These are phyloP conservation scores for Claviceps cyperi DNA, from an alignment of 2,329 filamentous ascomycete genomes.

Conservation along the genomic window DNA sequence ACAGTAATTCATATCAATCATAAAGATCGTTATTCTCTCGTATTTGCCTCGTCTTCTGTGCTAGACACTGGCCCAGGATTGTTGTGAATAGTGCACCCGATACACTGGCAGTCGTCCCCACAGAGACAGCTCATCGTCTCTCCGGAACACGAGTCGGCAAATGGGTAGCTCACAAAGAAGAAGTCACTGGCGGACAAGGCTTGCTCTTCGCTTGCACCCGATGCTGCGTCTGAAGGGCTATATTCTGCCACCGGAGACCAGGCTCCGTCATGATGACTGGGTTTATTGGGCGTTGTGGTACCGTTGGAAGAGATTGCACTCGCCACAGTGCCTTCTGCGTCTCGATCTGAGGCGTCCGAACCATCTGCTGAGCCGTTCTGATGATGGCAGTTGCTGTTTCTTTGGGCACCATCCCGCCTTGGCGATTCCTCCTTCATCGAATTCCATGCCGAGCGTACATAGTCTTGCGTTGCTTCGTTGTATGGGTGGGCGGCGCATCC, in stretches of 20 bases:
- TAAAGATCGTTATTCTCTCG: background rate
- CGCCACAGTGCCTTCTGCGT: constrained; percentile 8
- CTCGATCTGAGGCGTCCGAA: constrained; percentile 12
- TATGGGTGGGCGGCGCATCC: constrained; percentile 55
- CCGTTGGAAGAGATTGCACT: constrained; percentile 10
- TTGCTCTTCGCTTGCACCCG: constrained; percentile 33
- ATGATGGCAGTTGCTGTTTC: background rate
- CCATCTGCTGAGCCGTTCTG: constrained; percentile 11
- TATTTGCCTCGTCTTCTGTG: background rate
- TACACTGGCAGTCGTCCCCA: constrained; percentile 43
- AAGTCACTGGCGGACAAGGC: constrained; percentile 37
- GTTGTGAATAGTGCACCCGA: constrained; percentile 41
- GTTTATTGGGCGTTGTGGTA: constrained; percentile 7
- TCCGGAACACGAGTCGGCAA: constrained; percentile 32
- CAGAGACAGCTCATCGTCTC: constrained; percentile 38
- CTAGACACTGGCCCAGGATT: constrained; percentile 10
- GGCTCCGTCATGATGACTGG: constrained; percentile 13
- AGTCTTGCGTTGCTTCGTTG: constrained; percentile 45
- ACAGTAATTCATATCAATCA: background rate
- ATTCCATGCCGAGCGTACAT: constrained; percentile 34
- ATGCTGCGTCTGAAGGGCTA: constrained; percentile 33
- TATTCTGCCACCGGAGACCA: constrained; percentile 26
- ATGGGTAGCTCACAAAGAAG: constrained; percentile 44
- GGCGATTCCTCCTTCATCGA: constrained; percentile 23
- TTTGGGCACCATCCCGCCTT: constrained; percentile 10